phyloP scores from a whole-genome alignment of 1,284 basidiomycete species.

The Tilletiaria anomala region DNA sequence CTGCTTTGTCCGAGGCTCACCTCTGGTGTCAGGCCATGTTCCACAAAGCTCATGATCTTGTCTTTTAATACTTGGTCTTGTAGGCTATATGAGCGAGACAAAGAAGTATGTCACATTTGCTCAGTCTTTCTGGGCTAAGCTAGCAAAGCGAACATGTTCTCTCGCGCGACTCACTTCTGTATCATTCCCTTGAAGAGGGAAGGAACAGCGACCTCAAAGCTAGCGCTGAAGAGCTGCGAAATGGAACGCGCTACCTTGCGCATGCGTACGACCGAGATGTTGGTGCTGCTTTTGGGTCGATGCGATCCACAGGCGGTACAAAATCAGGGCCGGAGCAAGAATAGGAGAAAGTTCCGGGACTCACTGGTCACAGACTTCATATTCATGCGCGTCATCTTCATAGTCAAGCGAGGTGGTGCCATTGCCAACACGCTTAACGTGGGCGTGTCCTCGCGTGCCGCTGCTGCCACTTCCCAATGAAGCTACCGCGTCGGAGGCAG shows the following conservation, averaged over 20 bases:
- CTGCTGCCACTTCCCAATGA: too few species aligned
- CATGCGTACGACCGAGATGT: too few species aligned
- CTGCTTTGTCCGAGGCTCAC: neutral
- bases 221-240: neutral
- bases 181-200: neutral
- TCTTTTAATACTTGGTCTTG: conserved; percentile 8
- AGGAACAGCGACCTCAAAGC: neutral
- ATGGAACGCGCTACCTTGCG: too few species aligned
- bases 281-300: too few species aligned
- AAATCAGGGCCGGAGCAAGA: too few species aligned
- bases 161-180: neutral
- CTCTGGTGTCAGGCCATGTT: conserved; percentile 3
- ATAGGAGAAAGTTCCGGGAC: too few species aligned
- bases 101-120: neutral
- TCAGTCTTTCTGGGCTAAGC: neutral
- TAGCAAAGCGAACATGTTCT: neutral
- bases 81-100: neutral
- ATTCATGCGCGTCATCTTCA: too few species aligned
- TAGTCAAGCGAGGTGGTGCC: neutral
- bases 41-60: conserved; percentile 8
- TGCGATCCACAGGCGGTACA: too few species aligned
- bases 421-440: neutral
- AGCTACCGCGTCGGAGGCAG: too few species aligned
- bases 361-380: too few species aligned
- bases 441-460: neutral